phyloP scores from a whole-genome alignment of 441 rosid species.

The Arabidopsis hybrid region DNA sequence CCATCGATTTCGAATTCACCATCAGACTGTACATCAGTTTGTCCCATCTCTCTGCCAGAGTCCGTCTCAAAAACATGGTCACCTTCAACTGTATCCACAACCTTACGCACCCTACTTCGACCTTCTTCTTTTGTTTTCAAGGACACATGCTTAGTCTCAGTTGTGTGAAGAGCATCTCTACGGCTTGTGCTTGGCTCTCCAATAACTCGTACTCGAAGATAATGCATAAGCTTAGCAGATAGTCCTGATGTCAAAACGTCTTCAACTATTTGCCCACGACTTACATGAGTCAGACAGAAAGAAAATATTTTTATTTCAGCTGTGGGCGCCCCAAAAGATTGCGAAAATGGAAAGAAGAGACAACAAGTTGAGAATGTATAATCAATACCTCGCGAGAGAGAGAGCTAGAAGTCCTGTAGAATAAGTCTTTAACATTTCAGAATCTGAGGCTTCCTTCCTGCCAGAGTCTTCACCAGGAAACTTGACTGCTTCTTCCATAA shows the following conservation, averaged over 20 bases:
- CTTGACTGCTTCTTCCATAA: slow-evolving; percentile 72
- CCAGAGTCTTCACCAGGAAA: slow-evolving; percentile 63
- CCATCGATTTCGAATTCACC: slow-evolving; percentile 60
- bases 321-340: slow-evolving; percentile 18
- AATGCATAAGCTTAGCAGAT: slow-evolving; percentile 94
- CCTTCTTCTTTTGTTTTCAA: slow-evolving; percentile 84
- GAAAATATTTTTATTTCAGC: slow-evolving; percentile 32
- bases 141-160: slow-evolving; percentile 62
- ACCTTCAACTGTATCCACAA: slow-evolving; percentile 61
- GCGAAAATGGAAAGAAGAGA: slow-evolving; percentile 15
- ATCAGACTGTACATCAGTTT: slow-evolving; percentile 54
- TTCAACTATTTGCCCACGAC: slow-evolving; percentile 92
- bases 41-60: slow-evolving; percentile 51
- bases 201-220: slow-evolving; percentile 87
- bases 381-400: slow-evolving; percentile 78
- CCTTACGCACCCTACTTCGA: slow-evolving; percentile 73
- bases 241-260: slow-evolving; percentile 93
- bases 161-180: slow-evolving; percentile 65
- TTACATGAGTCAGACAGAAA: slow-evolving; percentile 42
- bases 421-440: slow-evolving; percentile 89
- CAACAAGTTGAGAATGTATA: slow-evolving; percentile 17
- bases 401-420: slow-evolving; percentile 94
- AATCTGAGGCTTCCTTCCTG: slow-evolving; percentile 74
- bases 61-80: slow-evolving; percentile 57
- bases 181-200: slow-evolving; percentile 76